phyloP scores from a whole-genome alignment of 306 rosid genomes.

The Abrus precatorius region DNA sequence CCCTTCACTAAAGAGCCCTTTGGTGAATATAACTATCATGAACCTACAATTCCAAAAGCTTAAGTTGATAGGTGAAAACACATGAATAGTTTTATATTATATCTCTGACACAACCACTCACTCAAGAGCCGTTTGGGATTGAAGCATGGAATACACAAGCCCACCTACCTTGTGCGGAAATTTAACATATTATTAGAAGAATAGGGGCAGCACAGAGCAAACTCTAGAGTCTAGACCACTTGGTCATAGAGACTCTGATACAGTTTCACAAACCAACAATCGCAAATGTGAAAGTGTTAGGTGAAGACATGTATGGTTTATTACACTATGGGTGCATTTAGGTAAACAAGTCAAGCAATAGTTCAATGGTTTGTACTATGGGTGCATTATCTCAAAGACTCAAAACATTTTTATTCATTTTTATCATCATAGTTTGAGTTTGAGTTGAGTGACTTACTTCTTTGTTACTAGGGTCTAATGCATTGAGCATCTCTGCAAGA shows the following conservation, averaged over 20 bases:
- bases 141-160: not conserved
- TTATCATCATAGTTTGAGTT: constrained; percentile 38
- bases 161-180: not conserved
- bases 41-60: too few species aligned
- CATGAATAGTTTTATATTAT: too few species aligned
- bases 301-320: not conserved
- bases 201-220: not conserved
- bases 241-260: not conserved
- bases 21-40: not conserved
- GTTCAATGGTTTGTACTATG: not conserved
- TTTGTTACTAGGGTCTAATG: constrained; percentile 83
- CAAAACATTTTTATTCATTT: constrained; percentile 11
- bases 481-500: constrained; percentile 93
- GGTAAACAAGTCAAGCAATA: too few species aligned
- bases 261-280: not conserved
- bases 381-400: not conserved
- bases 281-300: not conserved
- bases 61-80: too few species aligned
- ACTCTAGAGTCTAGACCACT: not conserved
- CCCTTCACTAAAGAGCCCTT: not conserved
- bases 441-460: constrained; percentile 66
- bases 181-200: not conserved
- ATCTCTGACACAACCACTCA: too few species aligned
- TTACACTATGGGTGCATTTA: not conserved
- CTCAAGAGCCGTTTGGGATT: not conserved